Evolutionary conservation across 352 stramenopile genomes (phyloP), one percentile per base, ranked within the genome.

Genomic region (Phytophthora megakarya): DNA sequence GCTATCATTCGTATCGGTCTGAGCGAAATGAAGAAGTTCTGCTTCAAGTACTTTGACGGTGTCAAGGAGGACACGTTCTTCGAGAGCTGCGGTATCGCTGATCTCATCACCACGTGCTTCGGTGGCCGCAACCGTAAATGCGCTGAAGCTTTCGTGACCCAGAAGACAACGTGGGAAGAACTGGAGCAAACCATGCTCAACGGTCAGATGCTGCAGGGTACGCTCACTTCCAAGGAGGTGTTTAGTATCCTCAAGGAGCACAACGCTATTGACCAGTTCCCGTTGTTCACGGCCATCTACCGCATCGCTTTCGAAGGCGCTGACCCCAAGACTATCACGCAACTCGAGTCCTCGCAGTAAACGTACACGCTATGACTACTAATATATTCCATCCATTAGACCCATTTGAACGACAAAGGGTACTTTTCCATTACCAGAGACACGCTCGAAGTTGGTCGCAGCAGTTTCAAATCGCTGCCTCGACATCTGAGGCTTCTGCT

Each of bases 21-120:
- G 28, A 79, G 84, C 54, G 97, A 99, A 76, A 99, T 99, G 92
- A 94, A 96, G 46, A 93, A 89, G 72, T 96, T 96, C 53, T 90
- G 82, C 70, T 93, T 94, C 72, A 90, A 91, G 62, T 98, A 98
- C 86, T 98, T 97, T 73, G 83, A 95, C 59, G 90, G 93, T 26
- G 82, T 97, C 46, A 92, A 93, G 67, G 88, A 98, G 51, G 78
- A 91, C 66, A 98, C 97, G 39, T 98, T 99, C 72, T 96, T 98
- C 57, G 88, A 99, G 80, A 97, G 83, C 67, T 99, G 96, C 70
- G 97, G 97, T 15, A 95, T 99, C 33, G 97, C 96, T 7, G 97
- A 99, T 67, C 80, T 99, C 6, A 99, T 99, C 65, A 99, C 97
- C 25, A 99, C 96, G 53, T 99, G 97, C 77, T 99, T 98, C 69